phyloP scores from a whole-genome alignment of 768 basidiomycete genomes.

The Lentinula sp. region DNA sequence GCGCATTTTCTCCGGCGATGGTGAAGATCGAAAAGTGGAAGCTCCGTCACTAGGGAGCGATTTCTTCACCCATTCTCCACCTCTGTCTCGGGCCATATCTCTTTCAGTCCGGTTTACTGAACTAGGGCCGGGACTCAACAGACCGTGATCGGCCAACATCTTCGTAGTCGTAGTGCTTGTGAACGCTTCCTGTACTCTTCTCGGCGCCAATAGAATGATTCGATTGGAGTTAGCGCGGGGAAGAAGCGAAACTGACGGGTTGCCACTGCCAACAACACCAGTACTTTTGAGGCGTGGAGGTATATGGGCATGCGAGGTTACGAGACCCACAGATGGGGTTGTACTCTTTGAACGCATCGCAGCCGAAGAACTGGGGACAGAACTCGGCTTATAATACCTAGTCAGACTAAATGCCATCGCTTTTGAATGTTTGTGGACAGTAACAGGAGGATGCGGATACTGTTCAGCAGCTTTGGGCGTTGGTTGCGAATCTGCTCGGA shows the following conservation, averaged over 20 bases:
- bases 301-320: background rate
- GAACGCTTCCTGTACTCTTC: conserved; percentile 72
- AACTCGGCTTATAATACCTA: conserved; percentile 44
- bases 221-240: conserved; percentile 14
- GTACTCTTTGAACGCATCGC: background rate
- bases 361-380: conserved; percentile 11
- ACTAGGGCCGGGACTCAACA: conserved; percentile 33
- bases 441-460: conserved; percentile 22
- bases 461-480: background rate
- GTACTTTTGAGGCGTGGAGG: background rate
- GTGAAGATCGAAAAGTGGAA: conserved; percentile 2
- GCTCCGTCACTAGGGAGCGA: conserved; percentile 10
- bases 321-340: background rate
- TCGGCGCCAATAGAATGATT: conserved; percentile 66
- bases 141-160: conserved; percentile 60
- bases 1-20: background rate
- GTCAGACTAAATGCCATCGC: conserved; percentile 76
- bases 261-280: background rate
- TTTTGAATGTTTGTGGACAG: conserved; percentile 80
- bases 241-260: background rate
- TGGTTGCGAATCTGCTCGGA: conserved; percentile 20
- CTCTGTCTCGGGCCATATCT: conserved; percentile 14
- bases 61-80: conserved; percentile 23
- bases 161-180: conserved; percentile 71
- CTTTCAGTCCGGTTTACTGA: conserved; percentile 16